Base-by-base conservation (phyloP, 2,329 filamentous ascomycete genomes). In the Microthyrium microscopicum region DNA sequence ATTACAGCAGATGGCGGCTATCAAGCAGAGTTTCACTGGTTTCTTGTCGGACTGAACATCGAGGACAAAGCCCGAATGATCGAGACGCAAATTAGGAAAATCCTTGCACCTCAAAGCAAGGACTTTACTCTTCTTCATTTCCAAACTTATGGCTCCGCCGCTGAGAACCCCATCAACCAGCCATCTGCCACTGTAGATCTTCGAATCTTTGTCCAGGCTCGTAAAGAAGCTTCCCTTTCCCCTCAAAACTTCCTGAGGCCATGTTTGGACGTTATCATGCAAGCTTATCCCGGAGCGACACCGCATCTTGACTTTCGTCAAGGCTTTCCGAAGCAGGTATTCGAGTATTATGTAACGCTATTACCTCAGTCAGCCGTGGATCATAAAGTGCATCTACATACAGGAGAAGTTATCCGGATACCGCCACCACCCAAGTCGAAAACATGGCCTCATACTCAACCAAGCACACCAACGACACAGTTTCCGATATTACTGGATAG, bases 131-230 rank as follows among this genome's bases (percentile, higher is more conserved):
- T 46, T 18, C 46, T 58, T 5, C 42, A 45, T 1, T 58, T 58
- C 42, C 55, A 51, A 31, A 44, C 50, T 21, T 61, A 54, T 41
- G 64, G 49, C 31, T 55, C 40, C 21, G 52, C 35, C 2, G 46
- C 54, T 1, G 47, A 53, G 1, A 51, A 64, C 25, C 57, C 60
- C 0, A 43, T 42, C 3, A 57, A 52, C n/a, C 62, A 66, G 20
- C 56, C 59, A 18, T 54, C 54, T 1, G 62, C 62, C 1, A 68
- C 64, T 1, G 62, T 66, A 1, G 60, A 61, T 27, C 53, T 66
- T 26, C 42, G 61, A 17, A 49, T 62, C 30, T 55, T 66, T 41
- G 55, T 44, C 20, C 60, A 73, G 42, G 62, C 66, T 4, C 47
- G 38, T 12, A 46, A 52, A 19, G 52, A 56, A 12, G 46, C 43